A percentile compares a stretch with the other conserved stretches of the same genome.
These are phyloP conservation scores for Oryza australiensis DNA, from an alignment of 176 grass and related monocot species.

Conservation along the genomic window DNA sequence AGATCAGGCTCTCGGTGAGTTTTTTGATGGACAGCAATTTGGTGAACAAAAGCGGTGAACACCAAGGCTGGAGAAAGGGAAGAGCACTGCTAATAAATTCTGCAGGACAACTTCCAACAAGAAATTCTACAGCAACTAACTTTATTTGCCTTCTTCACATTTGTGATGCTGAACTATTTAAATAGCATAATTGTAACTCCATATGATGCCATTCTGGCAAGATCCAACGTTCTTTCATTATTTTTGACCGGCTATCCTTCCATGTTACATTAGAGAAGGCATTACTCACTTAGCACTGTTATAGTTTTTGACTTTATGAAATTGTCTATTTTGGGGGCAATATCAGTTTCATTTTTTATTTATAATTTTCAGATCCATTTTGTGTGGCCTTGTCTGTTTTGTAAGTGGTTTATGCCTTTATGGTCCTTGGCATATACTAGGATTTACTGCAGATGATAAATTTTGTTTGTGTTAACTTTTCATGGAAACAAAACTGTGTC, in stretches of 20 bases:
- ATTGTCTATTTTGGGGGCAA: neutral
- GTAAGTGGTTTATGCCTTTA: neutral
- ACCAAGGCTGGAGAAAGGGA: conserved; percentile 2
- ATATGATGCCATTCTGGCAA: neutral
- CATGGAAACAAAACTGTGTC: neutral
- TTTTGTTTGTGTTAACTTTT: neutral
- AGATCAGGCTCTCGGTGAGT: conserved; percentile 56
- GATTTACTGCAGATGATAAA: neutral
- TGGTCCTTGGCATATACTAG: neutral
- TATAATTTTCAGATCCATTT: neutral
- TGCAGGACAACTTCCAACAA: conserved; percentile 9
- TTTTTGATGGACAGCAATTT: conserved; percentile 63
- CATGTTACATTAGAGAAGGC: neutral
- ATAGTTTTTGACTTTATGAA: neutral
- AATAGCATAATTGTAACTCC: neutral
- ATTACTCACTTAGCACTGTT: neutral
- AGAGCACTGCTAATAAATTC: conserved; percentile 30
- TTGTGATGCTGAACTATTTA: conserved; percentile 3
- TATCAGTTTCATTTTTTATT: neutral
- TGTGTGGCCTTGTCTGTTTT: neutral
- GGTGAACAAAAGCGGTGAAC: conserved; percentile 53
- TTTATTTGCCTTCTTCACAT: conserved; percentile 2
- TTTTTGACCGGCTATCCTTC: neutral
- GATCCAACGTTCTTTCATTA: neutral
- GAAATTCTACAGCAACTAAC: conserved; percentile 29